Evolutionary conservation across 2,329 filamentous ascomycete species (phyloP).

Genomic region (Sordariomycetes sp.): DNA sequence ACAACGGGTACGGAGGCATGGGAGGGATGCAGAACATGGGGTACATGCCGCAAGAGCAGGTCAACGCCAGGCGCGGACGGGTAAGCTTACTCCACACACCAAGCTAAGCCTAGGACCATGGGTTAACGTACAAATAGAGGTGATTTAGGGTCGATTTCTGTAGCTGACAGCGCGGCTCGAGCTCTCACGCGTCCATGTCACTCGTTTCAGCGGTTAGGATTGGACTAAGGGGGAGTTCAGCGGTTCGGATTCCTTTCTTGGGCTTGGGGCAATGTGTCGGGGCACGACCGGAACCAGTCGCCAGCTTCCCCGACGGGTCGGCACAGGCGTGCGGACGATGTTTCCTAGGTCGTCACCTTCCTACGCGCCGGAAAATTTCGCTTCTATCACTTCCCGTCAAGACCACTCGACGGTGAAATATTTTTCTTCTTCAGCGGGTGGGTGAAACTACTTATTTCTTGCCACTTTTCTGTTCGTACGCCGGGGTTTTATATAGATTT

Average conservation of each 20-base stretch:
- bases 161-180: neutral
- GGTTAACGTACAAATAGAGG: neutral
- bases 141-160: neutral
- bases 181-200: neutral
- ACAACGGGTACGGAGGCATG: slow-evolving; percentile 34
- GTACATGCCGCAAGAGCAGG: slow-evolving; percentile 46
- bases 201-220: neutral
- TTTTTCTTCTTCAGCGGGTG: neutral
- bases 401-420: neutral
- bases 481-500: neutral
- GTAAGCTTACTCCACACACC: slow-evolving; percentile 25
- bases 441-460: neutral
- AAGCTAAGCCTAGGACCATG: neutral
- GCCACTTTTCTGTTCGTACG: neutral
- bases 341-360: neutral
- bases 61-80: slow-evolving; percentile 46
- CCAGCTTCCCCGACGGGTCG: neutral
- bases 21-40: slow-evolving; percentile 36
- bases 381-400: neutral
- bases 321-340: neutral
- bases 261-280: neutral
- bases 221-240: neutral
- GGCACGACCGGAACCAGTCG: neutral
- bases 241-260: neutral
- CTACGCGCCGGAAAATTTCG: neutral